Evolutionary conservation across 2,329 filamentous ascomycete species (phyloP), one percentile per base, ranked within the genome.

Genomic region (Clonostachys rhizophaga): DNA sequence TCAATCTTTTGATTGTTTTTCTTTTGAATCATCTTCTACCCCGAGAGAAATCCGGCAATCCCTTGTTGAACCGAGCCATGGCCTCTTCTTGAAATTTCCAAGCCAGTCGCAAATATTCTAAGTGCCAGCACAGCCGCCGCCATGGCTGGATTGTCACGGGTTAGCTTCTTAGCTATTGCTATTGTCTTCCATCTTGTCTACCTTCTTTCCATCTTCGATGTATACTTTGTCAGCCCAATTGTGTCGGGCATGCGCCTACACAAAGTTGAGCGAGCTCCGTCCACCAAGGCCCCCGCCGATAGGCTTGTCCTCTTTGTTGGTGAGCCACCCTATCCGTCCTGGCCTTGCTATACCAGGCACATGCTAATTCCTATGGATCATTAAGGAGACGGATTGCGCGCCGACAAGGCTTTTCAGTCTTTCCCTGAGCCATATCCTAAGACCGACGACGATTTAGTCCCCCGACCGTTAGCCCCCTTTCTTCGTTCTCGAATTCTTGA

Each of bases 171-270:
- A 66, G 84, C 86, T 63, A 81, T 95, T 63, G 94, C 94, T 57
- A 80, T 96, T 62, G 72, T 92, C 51, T 99, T 99, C 65, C 95
- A 99, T 69, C 67, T 97, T 46, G 81, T 95, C 54, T 99, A 99
- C 67, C 86, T 96, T 48, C 88, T 86, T 63, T 96, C 91, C 50
- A 97, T 97, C 60, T 99, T 99, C 70, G 91, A 96, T 67, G 94
- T 97, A 54, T 97, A 99, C 70, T 99, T 99, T 63, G 91, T 96
- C 62, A 96, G 91, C 64, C 94, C 94, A 18, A 94, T 99, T 57
- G 94, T 97, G 47, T 88, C 86, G 72, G 94, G 94, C 62, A 99
- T 99, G 94, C 83, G 80, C 60, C 79, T 91, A 50, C 91, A 90
- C 67, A 71, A 75, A 42, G 75, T 95, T 36, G 81, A 91, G 50